Base-by-base conservation (phyloP, 192 early-diverging fungal species). In the Coemansia sp. region DNA sequence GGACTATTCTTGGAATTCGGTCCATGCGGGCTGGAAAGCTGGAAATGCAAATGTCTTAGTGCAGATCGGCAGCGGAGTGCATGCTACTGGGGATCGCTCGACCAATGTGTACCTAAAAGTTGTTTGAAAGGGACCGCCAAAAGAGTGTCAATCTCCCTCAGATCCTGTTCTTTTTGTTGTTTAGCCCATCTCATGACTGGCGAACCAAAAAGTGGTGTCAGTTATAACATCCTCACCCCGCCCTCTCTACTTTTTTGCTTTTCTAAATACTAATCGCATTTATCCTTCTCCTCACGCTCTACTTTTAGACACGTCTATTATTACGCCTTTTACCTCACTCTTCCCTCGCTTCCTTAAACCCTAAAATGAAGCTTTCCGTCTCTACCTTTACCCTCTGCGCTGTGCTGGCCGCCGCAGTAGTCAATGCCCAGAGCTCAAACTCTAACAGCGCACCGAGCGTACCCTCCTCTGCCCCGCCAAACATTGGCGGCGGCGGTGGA, bases 291-390 rank as follows among this genome's bases (percentile, higher is more conserved):
- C 39, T 46, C 43, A 43, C 50, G 38, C 10, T 53, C 39, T 64
- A 46, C 31, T 36, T 38, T 67, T 53, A 13, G 34, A 63, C 47
- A 24, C 12, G 4, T 36, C 12, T 40, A 33, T 65, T 22, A 53
- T 11, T 16, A 11, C 61, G 4, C 47, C 33, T 29, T 29, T 29
- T 29, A 36, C 10, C 27, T 34, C 46, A 24, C 50, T 50, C 39
- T 13, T 57, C 31, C 20, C 46, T 66, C 64, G 29, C 29, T 20
- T 29, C 18, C 61, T 38, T 27, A 36, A 31, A 34, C n/a, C 3
- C 46, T 27, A 72, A 36, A 43, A 77, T 77, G 75, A 77, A 77
- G 75, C 58, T 77, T 44, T 66, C 70, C 53, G 50, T 70, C 44
- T 71, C 75, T 2, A 58, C 75, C 1, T 43, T 77, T 62, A 66